These are phyloP conservation scores for Globisporangium parvum DNA, from an alignment of 352 stramenopile species.

Conservation along the genomic window DNA sequence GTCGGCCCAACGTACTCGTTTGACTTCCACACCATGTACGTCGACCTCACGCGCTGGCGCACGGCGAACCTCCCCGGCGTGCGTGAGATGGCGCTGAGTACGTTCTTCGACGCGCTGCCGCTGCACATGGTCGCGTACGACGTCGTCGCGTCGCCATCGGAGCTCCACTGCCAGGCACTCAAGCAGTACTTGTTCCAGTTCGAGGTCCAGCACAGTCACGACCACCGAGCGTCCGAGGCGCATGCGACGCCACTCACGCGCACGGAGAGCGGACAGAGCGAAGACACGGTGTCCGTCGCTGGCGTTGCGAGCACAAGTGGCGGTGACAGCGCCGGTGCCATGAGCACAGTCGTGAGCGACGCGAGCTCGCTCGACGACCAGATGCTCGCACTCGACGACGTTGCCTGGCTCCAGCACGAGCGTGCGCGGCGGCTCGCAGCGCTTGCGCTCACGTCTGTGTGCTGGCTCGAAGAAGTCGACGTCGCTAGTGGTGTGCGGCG, in stretches of 20 bases:
- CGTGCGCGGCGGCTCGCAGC: constrained; percentile 35
- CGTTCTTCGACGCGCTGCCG: constrained; percentile 76
- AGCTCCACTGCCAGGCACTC: constrained; percentile 39
- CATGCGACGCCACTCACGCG: not conserved
- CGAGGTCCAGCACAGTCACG: constrained; percentile 50
- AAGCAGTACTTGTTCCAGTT: constrained; percentile 85
- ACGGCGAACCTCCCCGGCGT: constrained; percentile 74
- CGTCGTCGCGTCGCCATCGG: constrained; percentile 10
- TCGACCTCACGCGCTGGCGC: constrained; percentile 74
- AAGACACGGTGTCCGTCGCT: constrained; percentile 3
- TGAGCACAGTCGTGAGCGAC: constrained; percentile 51
- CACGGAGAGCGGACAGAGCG: constrained; percentile 11
- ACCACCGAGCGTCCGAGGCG: not conserved
- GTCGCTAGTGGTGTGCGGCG: constrained; percentile 44
- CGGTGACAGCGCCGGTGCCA: constrained; percentile 7
- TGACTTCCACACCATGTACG: constrained; percentile 88
- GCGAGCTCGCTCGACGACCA: constrained; percentile 39
- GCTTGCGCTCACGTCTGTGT: constrained; percentile 47
- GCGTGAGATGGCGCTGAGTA: constrained; percentile 63
- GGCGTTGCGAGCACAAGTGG: constrained; percentile 29
- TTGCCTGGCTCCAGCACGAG: constrained; percentile 30
- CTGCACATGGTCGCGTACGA: constrained; percentile 75
- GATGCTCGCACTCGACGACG: constrained; percentile 21
- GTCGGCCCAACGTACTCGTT: constrained; percentile 82
- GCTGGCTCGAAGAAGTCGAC: constrained; percentile 76